Percentiles rank a stretch among this genome's conserved stretches.
These are phyloP conservation scores for Alloteropsis semialata DNA, from an alignment of 176 grass and related monocot genomes.

Conservation along the genomic window DNA sequence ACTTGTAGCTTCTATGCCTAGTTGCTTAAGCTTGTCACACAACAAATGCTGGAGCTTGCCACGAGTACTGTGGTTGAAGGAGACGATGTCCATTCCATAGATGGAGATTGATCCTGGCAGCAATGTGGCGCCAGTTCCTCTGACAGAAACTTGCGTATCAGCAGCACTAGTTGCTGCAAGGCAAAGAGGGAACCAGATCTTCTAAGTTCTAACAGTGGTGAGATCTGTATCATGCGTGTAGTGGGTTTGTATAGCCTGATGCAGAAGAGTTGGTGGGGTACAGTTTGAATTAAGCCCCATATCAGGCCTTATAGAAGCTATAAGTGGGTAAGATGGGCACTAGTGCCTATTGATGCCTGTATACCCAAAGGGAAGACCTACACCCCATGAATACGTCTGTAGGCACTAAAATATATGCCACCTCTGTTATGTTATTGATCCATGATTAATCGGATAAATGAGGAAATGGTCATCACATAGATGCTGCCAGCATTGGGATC, in stretches of 20 bases:
- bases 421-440: not conserved
- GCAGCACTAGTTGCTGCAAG: not conserved
- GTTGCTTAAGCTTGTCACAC: not conserved
- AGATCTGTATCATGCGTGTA: not conserved
- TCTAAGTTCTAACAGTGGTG: not conserved
- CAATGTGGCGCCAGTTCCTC: not conserved
- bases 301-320: not conserved
- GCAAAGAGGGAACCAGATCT: not conserved
- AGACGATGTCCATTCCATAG: not conserved
- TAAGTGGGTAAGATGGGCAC: not conserved
- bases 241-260: not conserved
- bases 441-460: not conserved
- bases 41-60: not conserved
- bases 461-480: not conserved
- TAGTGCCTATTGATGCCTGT: not conserved
- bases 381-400: not conserved
- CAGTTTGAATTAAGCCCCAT: not conserved
- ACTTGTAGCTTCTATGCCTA: not conserved
- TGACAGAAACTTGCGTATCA: not conserved
- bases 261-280: not conserved
- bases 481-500: not conserved
- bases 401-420: not conserved
- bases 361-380: not conserved
- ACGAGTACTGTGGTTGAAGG: not conserved
- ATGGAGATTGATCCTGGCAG: not conserved